These are phyloP conservation scores for Cutaneotrichosporon sp. DNA, from an alignment of 1,284 basidiomycete species.

Conservation along the genomic window DNA sequence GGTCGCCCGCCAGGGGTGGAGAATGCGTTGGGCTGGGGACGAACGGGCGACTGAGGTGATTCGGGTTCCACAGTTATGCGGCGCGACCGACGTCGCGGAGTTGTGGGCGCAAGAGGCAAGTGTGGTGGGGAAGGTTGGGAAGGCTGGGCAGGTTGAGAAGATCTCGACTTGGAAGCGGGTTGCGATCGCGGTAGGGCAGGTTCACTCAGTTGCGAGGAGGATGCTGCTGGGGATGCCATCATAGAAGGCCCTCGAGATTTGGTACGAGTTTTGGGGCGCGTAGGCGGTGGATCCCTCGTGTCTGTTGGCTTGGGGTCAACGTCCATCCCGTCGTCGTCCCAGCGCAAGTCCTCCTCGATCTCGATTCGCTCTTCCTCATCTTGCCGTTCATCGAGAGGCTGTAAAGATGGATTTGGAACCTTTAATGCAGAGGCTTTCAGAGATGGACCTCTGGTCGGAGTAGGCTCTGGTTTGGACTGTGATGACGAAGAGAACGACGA, in stretches of 20 bases:
- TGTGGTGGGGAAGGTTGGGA: background rate
- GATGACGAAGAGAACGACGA: background rate
- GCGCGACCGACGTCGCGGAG: background rate
- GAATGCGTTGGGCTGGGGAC: background rate
- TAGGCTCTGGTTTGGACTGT: background rate
- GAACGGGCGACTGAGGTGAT: background rate
- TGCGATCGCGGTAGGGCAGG: no score
- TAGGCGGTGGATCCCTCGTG: no score
- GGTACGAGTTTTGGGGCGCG: no score
- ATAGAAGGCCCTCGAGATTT: no score
- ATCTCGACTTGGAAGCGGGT: background rate
- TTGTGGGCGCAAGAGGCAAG: background rate
- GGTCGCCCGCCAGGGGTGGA: background rate
- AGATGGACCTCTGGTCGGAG: background rate
- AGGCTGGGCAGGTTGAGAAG: background rate
- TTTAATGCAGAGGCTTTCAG: background rate
- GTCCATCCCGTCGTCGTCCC: background rate
- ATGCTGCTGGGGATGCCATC: no score
- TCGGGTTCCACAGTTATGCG: background rate
- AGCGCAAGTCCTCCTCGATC: slow-evolving; percentile 1
- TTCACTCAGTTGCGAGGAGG: no score
- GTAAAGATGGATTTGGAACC: background rate
- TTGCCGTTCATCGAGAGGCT: background rate
- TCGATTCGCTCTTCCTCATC: slow-evolving; percentile 6
- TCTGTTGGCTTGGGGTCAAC: no score